Base-by-base conservation (phyloP, 192 early-diverging fungal species). In the Backusella westeae region DNA sequence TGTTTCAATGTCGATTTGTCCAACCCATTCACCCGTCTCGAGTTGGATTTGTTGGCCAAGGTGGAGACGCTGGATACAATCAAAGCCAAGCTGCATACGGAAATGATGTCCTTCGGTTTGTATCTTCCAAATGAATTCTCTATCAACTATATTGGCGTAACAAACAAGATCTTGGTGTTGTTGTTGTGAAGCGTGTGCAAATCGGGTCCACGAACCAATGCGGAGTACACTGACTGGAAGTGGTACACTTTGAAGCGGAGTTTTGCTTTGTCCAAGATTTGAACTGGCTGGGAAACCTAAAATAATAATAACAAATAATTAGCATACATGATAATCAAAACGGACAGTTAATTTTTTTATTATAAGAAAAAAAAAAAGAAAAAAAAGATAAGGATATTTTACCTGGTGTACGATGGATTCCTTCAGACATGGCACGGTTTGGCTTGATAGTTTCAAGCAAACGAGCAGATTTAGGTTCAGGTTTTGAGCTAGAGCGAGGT, bases 31-130 rank as follows among this genome's bases (percentile, higher is more conserved):
- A n/a, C 75, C 75, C 0, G 75, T 76, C 36, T 76, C 75, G 19
- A 59, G 4, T 67, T 76, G 75, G 6, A 52, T 56, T 35, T 79
- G 73, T 56, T 79, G 78, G 46, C 69, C 56, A 34, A 79, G 78
- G 14, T 52, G 52, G 10, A 89, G 79, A 9, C 78, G 77, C 3
- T 81, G 72, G 71, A 91, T 88, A 9, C 71, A 73, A 46, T 80
- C 78, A 68, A 90, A 78, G 3, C 83, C 78, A 38, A 91, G 81
- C 23, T 89, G 87, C 71, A 91, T 88, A 36, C 88, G 84, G 78
- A 91, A 91, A 38, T 84, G 82, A 10, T 85, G 78, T 49, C 82
- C 78, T 67, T 91, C 85, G 17, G 78, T 49, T 35, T 75, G 46
- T 2, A 79, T 35, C 42, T 75, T 73, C 78, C 78, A 79, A 26